These are phyloP conservation scores for Aspergillus amoenus DNA, from an alignment of 2,329 filamentous ascomycete genomes.

Conservation along the genomic window DNA sequence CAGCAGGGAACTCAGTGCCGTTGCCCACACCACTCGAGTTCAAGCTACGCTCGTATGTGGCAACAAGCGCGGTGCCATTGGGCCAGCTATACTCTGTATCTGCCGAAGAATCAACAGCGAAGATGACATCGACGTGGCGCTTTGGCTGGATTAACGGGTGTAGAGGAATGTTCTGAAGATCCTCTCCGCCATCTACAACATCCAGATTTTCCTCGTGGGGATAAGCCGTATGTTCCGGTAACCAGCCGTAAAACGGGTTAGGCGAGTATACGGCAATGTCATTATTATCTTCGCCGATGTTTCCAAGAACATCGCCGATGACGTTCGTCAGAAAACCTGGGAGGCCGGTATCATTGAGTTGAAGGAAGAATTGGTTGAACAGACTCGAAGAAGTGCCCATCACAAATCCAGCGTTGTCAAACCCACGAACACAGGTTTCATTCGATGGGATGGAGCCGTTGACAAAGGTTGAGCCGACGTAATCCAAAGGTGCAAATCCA, in stretches of 20 bases:
- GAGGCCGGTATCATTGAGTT: slow-evolving; percentile 57
- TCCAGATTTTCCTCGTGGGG: slow-evolving; percentile 58
- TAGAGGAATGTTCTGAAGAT: slow-evolving; percentile 75
- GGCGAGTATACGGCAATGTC: slow-evolving; percentile 74
- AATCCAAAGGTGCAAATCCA: slow-evolving; percentile 69
- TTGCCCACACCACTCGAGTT: slow-evolving; percentile 59
- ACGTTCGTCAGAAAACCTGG: slow-evolving; percentile 53
- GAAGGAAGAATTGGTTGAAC: slow-evolving; percentile 75
- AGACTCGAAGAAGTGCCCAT: slow-evolving; percentile 84
- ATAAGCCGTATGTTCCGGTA: slow-evolving; percentile 59
- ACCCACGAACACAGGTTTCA: slow-evolving; percentile 69
- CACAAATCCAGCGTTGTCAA: slow-evolving; percentile 78
- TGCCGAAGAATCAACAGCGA: slow-evolving; percentile 75
- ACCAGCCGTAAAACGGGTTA: slow-evolving; percentile 72
- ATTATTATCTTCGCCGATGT: slow-evolving; percentile 59
- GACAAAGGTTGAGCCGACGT: slow-evolving; percentile 71
- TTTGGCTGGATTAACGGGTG: slow-evolving; percentile 72
- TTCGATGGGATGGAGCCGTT: slow-evolving; percentile 57
- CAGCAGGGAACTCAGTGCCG: slow-evolving; percentile 67
- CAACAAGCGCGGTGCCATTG: slow-evolving; percentile 72
- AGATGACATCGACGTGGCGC: slow-evolving; percentile 76
- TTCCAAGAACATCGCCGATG: slow-evolving; percentile 52
- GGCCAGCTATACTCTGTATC: slow-evolving; percentile 71
- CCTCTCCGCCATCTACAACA: slow-evolving; percentile 76
- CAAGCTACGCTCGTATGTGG: slow-evolving; percentile 68